Percentiles rank a stretch among this genome's conserved stretches.
Conservation (phyloP, 176 grass and related monocot genomes). For the Eragrostis curvula region DNA sequence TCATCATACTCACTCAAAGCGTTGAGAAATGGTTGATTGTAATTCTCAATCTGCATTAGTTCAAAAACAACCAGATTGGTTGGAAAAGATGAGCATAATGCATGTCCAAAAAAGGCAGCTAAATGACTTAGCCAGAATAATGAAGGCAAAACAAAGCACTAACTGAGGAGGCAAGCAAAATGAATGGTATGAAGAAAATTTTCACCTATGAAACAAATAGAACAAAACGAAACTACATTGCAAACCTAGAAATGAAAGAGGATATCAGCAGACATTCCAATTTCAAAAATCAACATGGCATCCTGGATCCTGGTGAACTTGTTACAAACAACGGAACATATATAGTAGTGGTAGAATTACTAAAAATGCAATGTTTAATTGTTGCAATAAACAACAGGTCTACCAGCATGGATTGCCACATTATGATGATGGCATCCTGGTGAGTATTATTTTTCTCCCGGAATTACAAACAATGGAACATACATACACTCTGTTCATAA, state of each 20-base stretch:
- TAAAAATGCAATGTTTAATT: no score
- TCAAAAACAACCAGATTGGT: constrained; percentile 33
- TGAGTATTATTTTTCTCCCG: no score
- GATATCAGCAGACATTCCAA: neutral
- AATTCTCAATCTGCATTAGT: constrained; percentile 84
- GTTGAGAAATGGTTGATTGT: constrained; percentile 85
- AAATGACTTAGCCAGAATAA: neutral
- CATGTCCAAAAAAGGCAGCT: neutral
- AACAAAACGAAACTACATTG: neutral
- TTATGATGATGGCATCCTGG: no score
- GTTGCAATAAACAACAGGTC: no score
- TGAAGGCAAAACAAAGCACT: constrained; percentile 3
- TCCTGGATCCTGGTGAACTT: neutral
- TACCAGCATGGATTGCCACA: no score
- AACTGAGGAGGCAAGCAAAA: neutral
- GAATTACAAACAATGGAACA: neutral
- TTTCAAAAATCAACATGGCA: neutral
- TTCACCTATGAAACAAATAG: neutral
- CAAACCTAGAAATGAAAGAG: neutral
- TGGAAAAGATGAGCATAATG: constrained; percentile 2
- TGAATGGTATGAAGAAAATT: neutral
- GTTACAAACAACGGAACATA: no score
- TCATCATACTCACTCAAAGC: constrained; percentile 81
- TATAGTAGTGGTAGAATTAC: no score
- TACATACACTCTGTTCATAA: constrained; percentile 2